phyloP scores from a whole-genome alignment of 2,329 filamentous ascomycete genomes.

The Ophiocordyceps unilateralis region DNA sequence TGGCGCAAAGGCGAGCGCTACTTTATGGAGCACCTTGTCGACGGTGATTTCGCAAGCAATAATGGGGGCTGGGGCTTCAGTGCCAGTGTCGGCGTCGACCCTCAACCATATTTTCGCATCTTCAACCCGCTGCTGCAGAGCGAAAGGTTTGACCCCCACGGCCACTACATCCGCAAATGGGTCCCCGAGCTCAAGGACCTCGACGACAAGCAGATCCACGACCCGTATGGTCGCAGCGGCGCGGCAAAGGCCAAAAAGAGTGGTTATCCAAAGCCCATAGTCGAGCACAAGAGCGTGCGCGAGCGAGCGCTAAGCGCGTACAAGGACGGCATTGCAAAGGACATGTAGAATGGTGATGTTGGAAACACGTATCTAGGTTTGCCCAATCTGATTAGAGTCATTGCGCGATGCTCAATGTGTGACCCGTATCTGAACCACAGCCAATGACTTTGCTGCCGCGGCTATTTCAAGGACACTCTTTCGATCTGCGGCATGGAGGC shows the following conservation, averaged over 20 bases:
- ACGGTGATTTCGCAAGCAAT: slow-evolving; percentile 67
- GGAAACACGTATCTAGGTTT: too few relatives aligned
- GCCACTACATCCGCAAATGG: slow-evolving; percentile 71
- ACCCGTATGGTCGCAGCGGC: slow-evolving; percentile 55
- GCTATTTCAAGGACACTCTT: slow-evolving; percentile 39
- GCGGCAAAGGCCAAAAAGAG: slow-evolving; percentile 39
- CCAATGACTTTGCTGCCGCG: slow-evolving; percentile 34
- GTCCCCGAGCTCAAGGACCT: slow-evolving; percentile 54
- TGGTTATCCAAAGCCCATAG: slow-evolving; percentile 59
- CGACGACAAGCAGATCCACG: slow-evolving; percentile 55
- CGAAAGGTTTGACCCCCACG: slow-evolving; percentile 67
- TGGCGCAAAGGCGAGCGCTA: slow-evolving; percentile 69
- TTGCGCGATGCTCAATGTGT: slow-evolving; percentile 21
- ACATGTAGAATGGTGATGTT: too few relatives aligned
- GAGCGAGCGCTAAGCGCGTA: slow-evolving; percentile 52
- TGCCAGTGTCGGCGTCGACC: slow-evolving; percentile 58
- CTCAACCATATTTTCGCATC: slow-evolving; percentile 79
- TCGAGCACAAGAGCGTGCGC: slow-evolving; percentile 54
- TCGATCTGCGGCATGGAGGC: slow-evolving; percentile 40
- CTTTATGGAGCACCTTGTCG: slow-evolving; percentile 68
- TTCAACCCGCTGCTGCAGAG: slow-evolving; percentile 78
- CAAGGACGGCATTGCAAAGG: slow-evolving; percentile 31
- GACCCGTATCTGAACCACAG: slow-evolving; percentile 52
- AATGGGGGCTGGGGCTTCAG: slow-evolving; percentile 43
- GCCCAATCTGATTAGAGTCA: not conserved